These are phyloP conservation scores for Pestalotiopsis sp. DNA, from an alignment of 2,329 filamentous ascomycete species.

Conservation along the genomic window DNA sequence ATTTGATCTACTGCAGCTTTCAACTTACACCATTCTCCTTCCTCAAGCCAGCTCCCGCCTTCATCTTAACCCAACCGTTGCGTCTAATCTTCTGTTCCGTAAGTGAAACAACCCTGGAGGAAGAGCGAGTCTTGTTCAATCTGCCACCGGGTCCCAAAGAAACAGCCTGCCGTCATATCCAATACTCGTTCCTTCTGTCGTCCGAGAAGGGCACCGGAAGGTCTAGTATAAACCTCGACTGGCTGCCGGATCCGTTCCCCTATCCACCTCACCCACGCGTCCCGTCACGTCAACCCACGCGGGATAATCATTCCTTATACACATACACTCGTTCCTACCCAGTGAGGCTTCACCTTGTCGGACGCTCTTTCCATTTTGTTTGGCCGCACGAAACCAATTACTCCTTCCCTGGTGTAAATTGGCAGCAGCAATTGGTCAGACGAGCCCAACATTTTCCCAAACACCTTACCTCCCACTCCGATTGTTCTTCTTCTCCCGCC, in stretches of 20 bases:
- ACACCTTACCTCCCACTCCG: background rate
- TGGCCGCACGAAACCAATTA: background rate
- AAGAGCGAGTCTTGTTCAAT: background rate
- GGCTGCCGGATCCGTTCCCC: background rate
- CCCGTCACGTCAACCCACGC: background rate
- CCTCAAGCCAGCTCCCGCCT: background rate
- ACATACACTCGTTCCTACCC: background rate
- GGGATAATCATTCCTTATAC: background rate
- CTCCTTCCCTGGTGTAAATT: background rate
- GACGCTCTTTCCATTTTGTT: background rate
- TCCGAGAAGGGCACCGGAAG: background rate
- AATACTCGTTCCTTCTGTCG: background rate
- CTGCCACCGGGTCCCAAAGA: background rate
- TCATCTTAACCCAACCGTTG: background rate
- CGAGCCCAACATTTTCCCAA: background rate
- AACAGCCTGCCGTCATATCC: background rate
- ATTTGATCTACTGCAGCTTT: background rate
- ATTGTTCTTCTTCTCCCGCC: background rate
- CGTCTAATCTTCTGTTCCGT: background rate
- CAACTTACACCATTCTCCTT: conserved; percentile 1
- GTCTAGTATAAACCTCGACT: background rate
- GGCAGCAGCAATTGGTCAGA: background rate
- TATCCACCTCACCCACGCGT: background rate
- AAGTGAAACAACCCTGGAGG: background rate
- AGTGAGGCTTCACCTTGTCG: too few species aligned